Percentiles rank a stretch among this genome's conserved stretches.
phyloP scores from a whole-genome alignment of 768 basidiomycete species.

The Tulasnella sp. region DNA sequence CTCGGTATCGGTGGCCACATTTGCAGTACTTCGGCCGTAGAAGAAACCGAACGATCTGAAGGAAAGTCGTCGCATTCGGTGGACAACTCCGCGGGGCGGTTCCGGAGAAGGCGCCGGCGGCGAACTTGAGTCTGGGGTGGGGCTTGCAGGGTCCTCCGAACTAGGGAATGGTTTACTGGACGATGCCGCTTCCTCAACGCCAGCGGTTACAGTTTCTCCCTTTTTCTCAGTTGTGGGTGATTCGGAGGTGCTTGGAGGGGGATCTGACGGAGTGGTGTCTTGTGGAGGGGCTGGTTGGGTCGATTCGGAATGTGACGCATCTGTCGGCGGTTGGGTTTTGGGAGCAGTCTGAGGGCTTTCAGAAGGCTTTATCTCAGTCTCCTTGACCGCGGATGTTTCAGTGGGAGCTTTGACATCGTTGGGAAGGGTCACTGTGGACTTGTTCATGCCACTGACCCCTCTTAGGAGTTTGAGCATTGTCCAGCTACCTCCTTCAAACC shows the following conservation, averaged over 20 bases:
- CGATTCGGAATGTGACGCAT: neutral
- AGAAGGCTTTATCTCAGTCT: neutral
- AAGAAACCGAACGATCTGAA: slow-evolving; percentile 47
- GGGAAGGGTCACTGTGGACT: slow-evolving; percentile 2
- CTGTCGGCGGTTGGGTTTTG: neutral
- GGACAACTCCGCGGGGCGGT: neutral
- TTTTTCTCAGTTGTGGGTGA: neutral
- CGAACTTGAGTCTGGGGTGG: neutral
- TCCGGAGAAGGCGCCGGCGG: no score
- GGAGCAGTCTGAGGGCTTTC: neutral
- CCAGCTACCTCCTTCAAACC: neutral
- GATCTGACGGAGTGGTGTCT: neutral
- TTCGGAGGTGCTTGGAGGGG: neutral
- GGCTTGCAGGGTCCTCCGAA: neutral
- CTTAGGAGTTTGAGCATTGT: slow-evolving; percentile 2
- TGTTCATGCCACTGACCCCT: neutral
- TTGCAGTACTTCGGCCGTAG: slow-evolving; percentile 38
- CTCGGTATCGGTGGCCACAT: slow-evolving; percentile 36
- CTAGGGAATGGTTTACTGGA: neutral
- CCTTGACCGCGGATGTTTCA: neutral
- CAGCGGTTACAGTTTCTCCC: neutral
- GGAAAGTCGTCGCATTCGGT: slow-evolving; percentile 42
- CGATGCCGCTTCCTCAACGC: neutral
- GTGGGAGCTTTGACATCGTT: neutral
- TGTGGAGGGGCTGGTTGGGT: neutral